Evolutionary conservation across 768 basidiomycete genomes (phyloP), one percentile per base, ranked within the genome.

Genomic region (Cystobasidium tubakii): DNA sequence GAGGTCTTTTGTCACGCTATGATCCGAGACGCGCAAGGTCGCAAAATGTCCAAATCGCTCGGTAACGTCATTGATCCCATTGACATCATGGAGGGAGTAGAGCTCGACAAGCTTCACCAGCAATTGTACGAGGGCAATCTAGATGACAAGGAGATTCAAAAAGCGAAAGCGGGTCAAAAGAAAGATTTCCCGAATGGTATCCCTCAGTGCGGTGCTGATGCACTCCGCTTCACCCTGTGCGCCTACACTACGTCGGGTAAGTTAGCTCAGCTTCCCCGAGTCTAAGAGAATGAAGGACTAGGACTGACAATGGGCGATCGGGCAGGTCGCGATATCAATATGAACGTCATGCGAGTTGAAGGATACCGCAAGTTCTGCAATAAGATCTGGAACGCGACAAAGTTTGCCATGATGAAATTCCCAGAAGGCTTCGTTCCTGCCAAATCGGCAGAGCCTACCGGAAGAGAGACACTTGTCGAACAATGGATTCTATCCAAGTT

Each of bases 281-380:
- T 29, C 10, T 13, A 6, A 31, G 13, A 34, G 10, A 6, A 44
- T 65, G 17, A 39, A 3, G 39, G 25, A 13, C 44, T 39, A 39
- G 27, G 13, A 44, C 39, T 65, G 1, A 9, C 44, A 25, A 42
- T 29, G 17, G 31, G 6, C 44, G 31, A 42, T 29, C 23, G 31
- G 6, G 43, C 34, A 92, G 93, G 92, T 33, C 90, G 94, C 55
- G 95, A 98, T 82, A 95, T 99, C 83, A 96, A 97, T 81, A 84
- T 99, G 75, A 93, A 98, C 80, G 93, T 99, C 77, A 82, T 92
- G 75, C 88, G 93, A 66, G 92, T 98, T 36, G 94, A 98, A 82
- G 96, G 94, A 1, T 98, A 98, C 82, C 88, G 96, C 82, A 98
- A 98, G 82, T 99, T 99, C 84, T 98, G 96, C 84, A 99, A 99